Conservation (phyloP, 768 basidiomycete genomes). For the Asterophora lycoperdoides region DNA sequence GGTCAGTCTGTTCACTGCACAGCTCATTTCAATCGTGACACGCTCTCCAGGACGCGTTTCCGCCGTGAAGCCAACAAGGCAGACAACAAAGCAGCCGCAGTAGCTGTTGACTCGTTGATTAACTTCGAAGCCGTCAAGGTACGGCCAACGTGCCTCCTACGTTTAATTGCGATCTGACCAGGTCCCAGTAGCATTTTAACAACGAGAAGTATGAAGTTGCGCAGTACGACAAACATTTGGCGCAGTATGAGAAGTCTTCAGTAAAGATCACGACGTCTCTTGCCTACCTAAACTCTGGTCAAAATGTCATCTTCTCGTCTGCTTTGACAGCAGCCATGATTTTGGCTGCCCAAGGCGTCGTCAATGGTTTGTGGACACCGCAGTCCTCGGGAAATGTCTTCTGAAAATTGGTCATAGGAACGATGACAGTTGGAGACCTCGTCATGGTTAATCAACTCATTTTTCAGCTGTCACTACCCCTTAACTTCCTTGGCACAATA, state of each 20-base stretch:
- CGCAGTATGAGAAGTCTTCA: constrained; percentile 85
- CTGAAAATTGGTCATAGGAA: constrained; percentile 47
- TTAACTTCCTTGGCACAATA: constrained; percentile 96
- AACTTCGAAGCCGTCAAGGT: constrained; percentile 99
- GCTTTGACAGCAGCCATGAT: constrained; percentile 96
- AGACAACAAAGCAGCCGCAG: constrained; percentile 92
- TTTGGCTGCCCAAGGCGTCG: constrained; percentile 89
- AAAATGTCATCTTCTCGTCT: constrained; percentile 93
- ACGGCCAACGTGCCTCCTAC: constrained; percentile 5
- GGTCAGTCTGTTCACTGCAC: constrained; percentile 41
- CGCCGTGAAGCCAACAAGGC: constrained; percentile 93
- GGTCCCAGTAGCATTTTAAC: constrained; percentile 77
- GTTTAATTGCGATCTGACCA: not conserved
- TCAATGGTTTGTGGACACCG: constrained; percentile 63
- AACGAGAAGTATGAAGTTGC: constrained; percentile 90
- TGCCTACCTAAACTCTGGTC: constrained; percentile 91
- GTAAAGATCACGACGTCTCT: constrained; percentile 94
- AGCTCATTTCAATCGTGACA: constrained; percentile 1
- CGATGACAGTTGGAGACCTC: constrained; percentile 97
- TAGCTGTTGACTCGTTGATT: constrained; percentile 92
- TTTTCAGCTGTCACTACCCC: constrained; percentile 92
- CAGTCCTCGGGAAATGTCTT: not conserved
- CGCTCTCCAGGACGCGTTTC: constrained; percentile 70
- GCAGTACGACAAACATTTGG: constrained; percentile 88
- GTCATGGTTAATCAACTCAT: constrained; percentile 99